phyloP scores from a whole-genome alignment of 2,329 filamentous ascomycete genomes.

The Alternaria tenuissima region DNA sequence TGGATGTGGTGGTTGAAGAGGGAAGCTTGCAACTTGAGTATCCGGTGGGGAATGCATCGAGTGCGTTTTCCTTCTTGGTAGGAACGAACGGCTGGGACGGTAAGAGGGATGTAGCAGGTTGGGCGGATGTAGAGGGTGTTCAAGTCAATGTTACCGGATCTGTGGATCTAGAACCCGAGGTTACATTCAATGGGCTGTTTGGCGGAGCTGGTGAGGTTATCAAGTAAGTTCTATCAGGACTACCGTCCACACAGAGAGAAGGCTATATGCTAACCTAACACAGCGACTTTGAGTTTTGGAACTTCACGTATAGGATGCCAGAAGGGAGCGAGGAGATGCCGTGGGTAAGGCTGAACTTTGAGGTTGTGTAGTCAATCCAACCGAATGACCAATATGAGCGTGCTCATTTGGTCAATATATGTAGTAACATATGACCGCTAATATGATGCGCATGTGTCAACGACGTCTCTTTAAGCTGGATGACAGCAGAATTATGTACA shows the following conservation, averaged over 20 bases:
- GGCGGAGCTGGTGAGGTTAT: conserved; percentile 50
- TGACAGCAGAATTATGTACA: background rate
- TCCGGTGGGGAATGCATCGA: conserved; percentile 59
- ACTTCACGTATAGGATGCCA: conserved; percentile 53
- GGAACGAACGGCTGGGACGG: conserved; percentile 55
- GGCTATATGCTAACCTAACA: conserved; percentile 3
- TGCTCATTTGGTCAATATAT: background rate
- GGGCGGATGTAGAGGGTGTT: conserved; percentile 61
- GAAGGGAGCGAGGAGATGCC: conserved; percentile 34
- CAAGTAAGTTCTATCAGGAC: conserved; percentile 41
- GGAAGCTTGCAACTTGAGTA: conserved; percentile 61
- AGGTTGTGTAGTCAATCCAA: conserved; percentile 7
- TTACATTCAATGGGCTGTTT: conserved; percentile 56
- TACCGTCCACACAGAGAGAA: background rate
- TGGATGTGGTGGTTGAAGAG: conserved; percentile 32
- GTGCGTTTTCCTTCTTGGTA: conserved; percentile 62
- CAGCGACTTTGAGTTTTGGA: conserved; percentile 54
- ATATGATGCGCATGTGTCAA: background rate
- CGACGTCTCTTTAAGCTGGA: background rate
- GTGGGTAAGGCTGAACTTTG: conserved; percentile 35
- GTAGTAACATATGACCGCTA: too few species aligned
- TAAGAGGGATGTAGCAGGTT: conserved; percentile 56
- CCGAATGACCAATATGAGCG: background rate
- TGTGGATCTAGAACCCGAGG: conserved; percentile 50
- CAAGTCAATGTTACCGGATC: conserved; percentile 58